These are phyloP conservation scores for Clitoria ternatea DNA, from an alignment of 306 rosid species.

Conservation along the genomic window DNA sequence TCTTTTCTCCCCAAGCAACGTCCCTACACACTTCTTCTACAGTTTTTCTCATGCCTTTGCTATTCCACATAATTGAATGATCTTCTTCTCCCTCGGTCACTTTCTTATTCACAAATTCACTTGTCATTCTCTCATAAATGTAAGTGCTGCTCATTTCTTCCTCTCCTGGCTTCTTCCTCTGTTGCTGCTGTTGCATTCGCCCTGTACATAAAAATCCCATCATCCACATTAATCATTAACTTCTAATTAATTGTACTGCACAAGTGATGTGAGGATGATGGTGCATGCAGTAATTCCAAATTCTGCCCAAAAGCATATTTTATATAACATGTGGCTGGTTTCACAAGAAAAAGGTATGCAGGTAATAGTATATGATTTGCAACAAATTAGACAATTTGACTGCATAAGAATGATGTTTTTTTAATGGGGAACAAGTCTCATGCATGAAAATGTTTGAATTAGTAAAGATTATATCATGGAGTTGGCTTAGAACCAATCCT, in stretches of 20 bases:
- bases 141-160: slow-evolving; percentile 40
- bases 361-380: too few species aligned
- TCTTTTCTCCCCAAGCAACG: slow-evolving; percentile 70
- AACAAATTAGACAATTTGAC: too few species aligned
- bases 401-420: too few species aligned
- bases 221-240: not conserved
- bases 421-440: too few species aligned
- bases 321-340: too few species aligned
- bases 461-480: too few species aligned
- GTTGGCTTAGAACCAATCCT: too few species aligned
- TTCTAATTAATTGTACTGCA: not conserved
- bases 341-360: too few species aligned
- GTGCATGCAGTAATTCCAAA: too few species aligned
- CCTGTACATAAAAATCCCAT: slow-evolving; percentile 19
- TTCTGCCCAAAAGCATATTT: too few species aligned
- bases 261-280: not conserved
- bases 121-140: slow-evolving; percentile 34
- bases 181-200: slow-evolving; percentile 35
- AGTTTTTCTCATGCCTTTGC: slow-evolving; percentile 48
- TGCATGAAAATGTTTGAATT: too few species aligned
- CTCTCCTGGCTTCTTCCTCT: slow-evolving; percentile 51
- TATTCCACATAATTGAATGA: slow-evolving; percentile 34
- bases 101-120: slow-evolving; percentile 29
- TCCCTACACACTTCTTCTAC: slow-evolving; percentile 66
- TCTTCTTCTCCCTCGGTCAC: slow-evolving; percentile 14